These are phyloP conservation scores for Chytridium lagenaria DNA, from an alignment of 371 early-diverging fungal genomes.

Conservation along the genomic window DNA sequence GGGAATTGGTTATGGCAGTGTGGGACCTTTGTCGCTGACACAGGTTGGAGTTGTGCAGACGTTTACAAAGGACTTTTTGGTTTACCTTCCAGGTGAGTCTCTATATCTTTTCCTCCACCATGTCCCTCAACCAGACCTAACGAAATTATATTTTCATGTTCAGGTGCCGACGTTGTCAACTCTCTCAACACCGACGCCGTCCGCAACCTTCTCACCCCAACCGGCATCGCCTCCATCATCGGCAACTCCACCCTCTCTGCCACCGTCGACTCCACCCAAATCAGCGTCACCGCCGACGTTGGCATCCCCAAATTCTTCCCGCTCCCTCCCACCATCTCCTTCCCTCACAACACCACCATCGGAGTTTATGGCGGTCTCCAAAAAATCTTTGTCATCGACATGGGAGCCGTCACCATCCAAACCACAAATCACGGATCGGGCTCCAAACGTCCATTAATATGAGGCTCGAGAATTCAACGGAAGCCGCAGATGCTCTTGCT, in stretches of 20 bases:
- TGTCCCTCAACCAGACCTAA: too few relatives aligned
- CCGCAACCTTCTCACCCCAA: background rate
- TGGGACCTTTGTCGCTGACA: slow-evolving; percentile 8
- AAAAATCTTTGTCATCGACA: slow-evolving; percentile 20
- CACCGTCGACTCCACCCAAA: background rate
- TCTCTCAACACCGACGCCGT: slow-evolving; percentile 8
- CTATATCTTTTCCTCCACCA: too few relatives aligned
- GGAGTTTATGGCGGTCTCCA: slow-evolving; percentile 21
- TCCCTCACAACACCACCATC: slow-evolving; percentile 32
- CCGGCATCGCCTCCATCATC: slow-evolving; percentile 5
- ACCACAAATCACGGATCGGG: slow-evolving; percentile 23
- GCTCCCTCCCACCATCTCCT: slow-evolving; percentile 33
- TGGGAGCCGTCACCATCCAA: slow-evolving; percentile 30
- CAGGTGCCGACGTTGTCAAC: slow-evolving; percentile 6
- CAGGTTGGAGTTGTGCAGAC: slow-evolving; percentile 11
- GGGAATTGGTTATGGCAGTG: background rate
- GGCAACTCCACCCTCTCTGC: slow-evolving; percentile 1
- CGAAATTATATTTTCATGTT: too few relatives aligned
- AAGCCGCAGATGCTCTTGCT: slow-evolving; percentile 42
- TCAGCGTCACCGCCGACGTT: slow-evolving; percentile 14
- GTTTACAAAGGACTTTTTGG: slow-evolving; percentile 7
- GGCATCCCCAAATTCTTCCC: slow-evolving; percentile 32
- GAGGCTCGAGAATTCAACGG: slow-evolving; percentile 30
- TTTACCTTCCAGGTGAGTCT: slow-evolving; percentile 10
- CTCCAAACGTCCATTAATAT: slow-evolving; percentile 27